Evolutionary conservation across 164 flowering plant species (phyloP).

Genomic region (Umbellularia californica): DNA sequence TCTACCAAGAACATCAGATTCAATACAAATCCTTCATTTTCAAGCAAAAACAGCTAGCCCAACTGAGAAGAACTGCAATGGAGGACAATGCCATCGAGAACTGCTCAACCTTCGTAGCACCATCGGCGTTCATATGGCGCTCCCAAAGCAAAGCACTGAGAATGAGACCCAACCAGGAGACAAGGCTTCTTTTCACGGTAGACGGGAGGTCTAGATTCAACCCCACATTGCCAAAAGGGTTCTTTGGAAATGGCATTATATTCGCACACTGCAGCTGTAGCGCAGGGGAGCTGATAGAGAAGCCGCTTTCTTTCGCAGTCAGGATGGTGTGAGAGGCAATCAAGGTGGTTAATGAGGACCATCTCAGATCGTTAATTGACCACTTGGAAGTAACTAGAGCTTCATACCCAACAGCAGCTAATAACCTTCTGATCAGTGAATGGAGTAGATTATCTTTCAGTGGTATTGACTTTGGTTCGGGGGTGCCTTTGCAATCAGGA

Average conservation of each 20-base stretch:
- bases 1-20: conserved; percentile 8
- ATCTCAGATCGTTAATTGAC: conserved; percentile 21
- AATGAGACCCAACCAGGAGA: conserved; percentile 18
- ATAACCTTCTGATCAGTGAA: conserved; percentile 19
- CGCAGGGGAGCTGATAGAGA: conserved; percentile 19
- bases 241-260: conserved; percentile 21
- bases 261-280: conserved; percentile 5
- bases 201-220: conserved; percentile 21
- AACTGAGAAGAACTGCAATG: conserved; percentile 12
- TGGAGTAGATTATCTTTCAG: conserved; percentile 24
- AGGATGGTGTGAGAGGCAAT: conserved; percentile 15
- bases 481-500: conserved; percentile 15
- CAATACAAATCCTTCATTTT: conserved; percentile 17
- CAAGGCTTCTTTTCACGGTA: conserved; percentile 18
- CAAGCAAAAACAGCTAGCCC: not conserved
- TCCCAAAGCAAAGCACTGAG: conserved; percentile 20
- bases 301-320: conserved; percentile 19
- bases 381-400: conserved; percentile 16
- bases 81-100: conserved; percentile 9
- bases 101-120: conserved; percentile 19
- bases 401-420: conserved; percentile 9
- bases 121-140: conserved; percentile 19
- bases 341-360: conserved; percentile 15
- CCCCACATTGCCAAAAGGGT: conserved; percentile 23
- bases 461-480: conserved; percentile 27